Evolutionary conservation across 2,329 filamentous ascomycete species (phyloP), one percentile per base, ranked within the genome.

Genomic region (Stemphylium vesicarium): DNA sequence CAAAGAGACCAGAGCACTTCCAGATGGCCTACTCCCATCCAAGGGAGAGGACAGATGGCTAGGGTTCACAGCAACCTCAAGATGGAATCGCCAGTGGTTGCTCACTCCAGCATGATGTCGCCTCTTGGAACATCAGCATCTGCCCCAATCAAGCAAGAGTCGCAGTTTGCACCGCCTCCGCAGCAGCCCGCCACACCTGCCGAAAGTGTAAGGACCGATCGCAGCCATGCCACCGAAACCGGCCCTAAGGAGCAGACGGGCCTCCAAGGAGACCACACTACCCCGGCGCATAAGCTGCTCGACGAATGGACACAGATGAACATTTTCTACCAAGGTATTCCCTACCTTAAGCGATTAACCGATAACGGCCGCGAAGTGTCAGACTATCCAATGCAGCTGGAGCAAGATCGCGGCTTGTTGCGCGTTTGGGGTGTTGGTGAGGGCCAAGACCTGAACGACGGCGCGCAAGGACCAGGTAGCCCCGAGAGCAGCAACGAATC

Each of bases 241-340:
- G 45, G 48, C 20, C 53, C 59, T 6, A 66, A 70, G 42, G 68
- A 72, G 18, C 70, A 63, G 42, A 60, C 50, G 8, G 71, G 70
- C n/a, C 90, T 96, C 51, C 90, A 92, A 0, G 85, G 88, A 24
- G 91, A 96, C 63, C 94, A 98, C 69, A 96, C 91, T 0, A 97
- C 93, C 0, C 86, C 92, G n/a, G 92, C 92, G 1, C 91, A 95
- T 45, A 85, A 92, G 59, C 80, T 98, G 15, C 79, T 98, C 77
- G 81, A 70, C 77, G 82, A 58, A 71, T 97, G 69, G 86, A 91
- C 31, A 50, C 80, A 66, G 8, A 70, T 72, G 66, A 79, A 81
- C 29, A 81, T 82, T 47, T 81, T 87, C 22, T 84, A 85, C 50
- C 85, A 89, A 61, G 77, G 60, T 9, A 61, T 74, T 12, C 63